Evolutionary conservation across 1,139 yeast genomes (phyloP).

Genomic region (Groenewaldozyma auringiensis): DNA sequence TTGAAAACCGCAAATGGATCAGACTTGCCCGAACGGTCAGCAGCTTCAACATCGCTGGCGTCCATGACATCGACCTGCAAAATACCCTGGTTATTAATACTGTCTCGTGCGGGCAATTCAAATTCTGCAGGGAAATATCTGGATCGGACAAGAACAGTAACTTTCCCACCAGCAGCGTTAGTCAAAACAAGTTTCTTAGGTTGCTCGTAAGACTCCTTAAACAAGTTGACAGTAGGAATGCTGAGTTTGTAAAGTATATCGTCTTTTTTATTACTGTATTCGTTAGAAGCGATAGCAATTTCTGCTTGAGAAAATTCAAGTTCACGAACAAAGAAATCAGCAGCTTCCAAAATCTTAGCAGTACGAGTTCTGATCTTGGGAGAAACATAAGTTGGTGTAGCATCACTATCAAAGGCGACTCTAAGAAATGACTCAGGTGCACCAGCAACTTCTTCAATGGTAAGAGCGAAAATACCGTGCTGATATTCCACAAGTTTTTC

Average conservation of each 20-base stretch:
- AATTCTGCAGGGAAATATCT: conserved; percentile 74
- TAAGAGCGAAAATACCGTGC: conserved; percentile 70
- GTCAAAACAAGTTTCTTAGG: conserved; percentile 51
- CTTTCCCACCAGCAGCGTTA: conserved; percentile 34
- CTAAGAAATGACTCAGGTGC: conserved; percentile 50
- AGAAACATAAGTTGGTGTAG: conserved; percentile 53
- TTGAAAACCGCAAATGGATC: conserved; percentile 78
- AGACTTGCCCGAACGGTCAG: conserved; percentile 84
- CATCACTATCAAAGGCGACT: conserved; percentile 65
- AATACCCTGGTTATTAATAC: conserved; percentile 68
- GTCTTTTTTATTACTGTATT: conserved; percentile 43
- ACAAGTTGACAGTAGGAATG: conserved; percentile 59
- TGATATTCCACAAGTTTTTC: conserved; percentile 51
- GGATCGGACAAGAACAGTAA: conserved; percentile 50
- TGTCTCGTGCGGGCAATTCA: conserved; percentile 65
- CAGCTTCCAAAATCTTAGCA: conserved; percentile 48
- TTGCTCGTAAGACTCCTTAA: conserved; percentile 55
- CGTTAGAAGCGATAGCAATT: conserved; percentile 51
- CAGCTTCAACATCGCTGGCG: conserved; percentile 69
- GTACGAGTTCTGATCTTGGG: conserved; percentile 39
- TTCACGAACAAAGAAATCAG: conserved; percentile 69
- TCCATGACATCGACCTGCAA: conserved; percentile 54
- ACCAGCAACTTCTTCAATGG: conserved; percentile 41
- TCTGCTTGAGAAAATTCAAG: conserved; percentile 63
- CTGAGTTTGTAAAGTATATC: conserved; percentile 55